Evolutionary conservation across 192 early-diverging fungal genomes (phyloP).

Genomic region (Coemansia sp.): DNA sequence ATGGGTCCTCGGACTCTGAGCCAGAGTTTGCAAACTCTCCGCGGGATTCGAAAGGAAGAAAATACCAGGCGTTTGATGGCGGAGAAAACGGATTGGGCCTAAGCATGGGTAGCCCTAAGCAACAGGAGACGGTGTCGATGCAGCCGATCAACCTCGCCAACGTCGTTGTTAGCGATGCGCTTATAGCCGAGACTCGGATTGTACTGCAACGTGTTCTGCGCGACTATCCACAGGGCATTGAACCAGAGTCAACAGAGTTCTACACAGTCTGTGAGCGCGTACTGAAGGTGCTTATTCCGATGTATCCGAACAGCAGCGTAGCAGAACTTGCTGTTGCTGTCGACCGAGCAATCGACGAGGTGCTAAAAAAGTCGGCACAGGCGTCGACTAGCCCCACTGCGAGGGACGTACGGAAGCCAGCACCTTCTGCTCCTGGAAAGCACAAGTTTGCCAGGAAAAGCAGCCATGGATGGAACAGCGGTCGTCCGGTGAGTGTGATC

Average conservation of each 20-base stretch:
- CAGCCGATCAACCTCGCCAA: constrained; percentile 8
- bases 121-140: neutral
- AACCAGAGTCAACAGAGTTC: constrained; percentile 44
- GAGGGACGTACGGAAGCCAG: neutral
- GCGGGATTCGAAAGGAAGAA: neutral
- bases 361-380: neutral
- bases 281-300: constrained; percentile 29
- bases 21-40: constrained; percentile 28
- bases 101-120: neutral
- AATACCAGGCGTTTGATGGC: neutral
- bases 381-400: neutral
- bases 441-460: constrained; percentile 15
- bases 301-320: constrained; percentile 26
- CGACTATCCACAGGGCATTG: constrained; percentile 25
- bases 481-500: constrained; percentile 42
- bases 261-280: constrained; percentile 39
- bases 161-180: constrained; percentile 12
- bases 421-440: neutral
- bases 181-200: constrained; percentile 18
- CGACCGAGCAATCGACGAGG: constrained; percentile 27
- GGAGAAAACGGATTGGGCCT: constrained; percentile 11
- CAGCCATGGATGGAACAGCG: constrained; percentile 12
- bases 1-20: constrained; percentile 39
- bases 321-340: constrained; percentile 46
- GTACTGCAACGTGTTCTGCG: constrained; percentile 17